phyloP scores from a whole-genome alignment of 345 rosid species.

The Chamaenerion angustifolium region DNA sequence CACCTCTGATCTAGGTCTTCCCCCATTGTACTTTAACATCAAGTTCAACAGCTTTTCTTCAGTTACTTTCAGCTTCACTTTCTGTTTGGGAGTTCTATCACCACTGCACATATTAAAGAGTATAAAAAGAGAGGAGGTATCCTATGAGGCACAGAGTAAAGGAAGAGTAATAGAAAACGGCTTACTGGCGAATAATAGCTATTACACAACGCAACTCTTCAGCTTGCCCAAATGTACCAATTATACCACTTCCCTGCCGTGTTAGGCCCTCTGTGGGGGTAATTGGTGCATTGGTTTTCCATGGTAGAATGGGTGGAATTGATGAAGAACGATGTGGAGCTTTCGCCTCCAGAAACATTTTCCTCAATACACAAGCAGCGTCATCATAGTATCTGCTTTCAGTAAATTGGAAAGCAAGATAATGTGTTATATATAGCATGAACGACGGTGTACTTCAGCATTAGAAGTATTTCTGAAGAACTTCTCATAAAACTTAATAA shows the following conservation, averaged over 20 bases:
- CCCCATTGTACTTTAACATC: constrained; percentile 96
- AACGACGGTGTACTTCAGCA: too few species aligned
- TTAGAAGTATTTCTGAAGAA: too few species aligned
- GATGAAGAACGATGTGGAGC: constrained; percentile 95
- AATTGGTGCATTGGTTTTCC: constrained; percentile 79
- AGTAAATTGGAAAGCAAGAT: constrained; percentile 3
- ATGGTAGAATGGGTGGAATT: constrained; percentile 80
- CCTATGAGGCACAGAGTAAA: not conserved
- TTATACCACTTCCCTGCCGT: constrained; percentile 92
- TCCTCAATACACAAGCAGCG: constrained; percentile 90
- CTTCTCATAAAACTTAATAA: too few species aligned
- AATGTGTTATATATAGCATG: not conserved
- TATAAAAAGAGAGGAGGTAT: not conserved
- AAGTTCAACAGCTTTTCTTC: constrained; percentile 88
- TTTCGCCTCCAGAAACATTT: constrained; percentile 95
- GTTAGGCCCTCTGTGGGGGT: constrained; percentile 73
- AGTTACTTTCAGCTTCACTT: constrained; percentile 93
- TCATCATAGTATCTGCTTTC: constrained; percentile 80
- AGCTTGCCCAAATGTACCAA: constrained; percentile 85
- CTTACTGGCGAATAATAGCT: constrained; percentile 92
- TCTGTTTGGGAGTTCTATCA: constrained; percentile 99
- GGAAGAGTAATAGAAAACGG: constrained; percentile 2
- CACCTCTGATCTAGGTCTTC: constrained; percentile 83
- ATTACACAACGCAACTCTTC: constrained; percentile 99
- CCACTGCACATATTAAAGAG: constrained; percentile 41